Percentiles rank a stretch among this genome's conserved stretches.
Evolutionary conservation across 768 basidiomycete species (phyloP).

Genomic region (Suillus luteus): DNA sequence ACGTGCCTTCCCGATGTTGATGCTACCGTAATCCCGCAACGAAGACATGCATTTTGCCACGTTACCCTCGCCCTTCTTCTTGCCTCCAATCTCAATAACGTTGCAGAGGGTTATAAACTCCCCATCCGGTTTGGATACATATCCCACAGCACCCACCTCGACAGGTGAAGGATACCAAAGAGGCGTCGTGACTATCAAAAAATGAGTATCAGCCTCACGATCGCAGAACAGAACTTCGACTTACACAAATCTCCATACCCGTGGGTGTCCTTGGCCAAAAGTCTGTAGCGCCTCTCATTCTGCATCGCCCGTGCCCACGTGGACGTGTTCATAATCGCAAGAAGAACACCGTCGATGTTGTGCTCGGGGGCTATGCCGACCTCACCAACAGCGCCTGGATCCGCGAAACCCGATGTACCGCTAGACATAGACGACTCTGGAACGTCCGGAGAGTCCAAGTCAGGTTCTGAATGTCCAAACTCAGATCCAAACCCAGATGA

Average conservation of each 20-base stretch:
- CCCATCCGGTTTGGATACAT: constrained; percentile 66
- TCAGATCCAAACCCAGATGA: constrained; percentile 4
- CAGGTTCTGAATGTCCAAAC: background rate
- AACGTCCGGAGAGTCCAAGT: background rate
- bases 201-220: background rate
- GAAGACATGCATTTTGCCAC: constrained; percentile 53
- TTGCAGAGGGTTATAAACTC: constrained; percentile 74
- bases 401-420: background rate
- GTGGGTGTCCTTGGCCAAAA: constrained; percentile 55
- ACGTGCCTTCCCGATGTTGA: constrained; percentile 38
- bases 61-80: constrained; percentile 29
- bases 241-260: constrained; percentile 67
- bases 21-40: constrained; percentile 64
- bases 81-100: constrained; percentile 53
- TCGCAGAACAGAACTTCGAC: constrained; percentile 25
- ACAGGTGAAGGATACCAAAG: constrained; percentile 71
- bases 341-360: background rate
- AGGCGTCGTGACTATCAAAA: constrained; percentile 55
- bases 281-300: constrained; percentile 70
- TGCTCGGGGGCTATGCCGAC: background rate
- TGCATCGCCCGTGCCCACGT: constrained; percentile 41
- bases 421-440: background rate
- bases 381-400: background rate
- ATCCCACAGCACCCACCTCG: constrained; percentile 73
- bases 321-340: constrained; percentile 26